These are phyloP conservation scores for Trichoderma guizhouense DNA, from an alignment of 2,329 filamentous ascomycete genomes.

Conservation along the genomic window DNA sequence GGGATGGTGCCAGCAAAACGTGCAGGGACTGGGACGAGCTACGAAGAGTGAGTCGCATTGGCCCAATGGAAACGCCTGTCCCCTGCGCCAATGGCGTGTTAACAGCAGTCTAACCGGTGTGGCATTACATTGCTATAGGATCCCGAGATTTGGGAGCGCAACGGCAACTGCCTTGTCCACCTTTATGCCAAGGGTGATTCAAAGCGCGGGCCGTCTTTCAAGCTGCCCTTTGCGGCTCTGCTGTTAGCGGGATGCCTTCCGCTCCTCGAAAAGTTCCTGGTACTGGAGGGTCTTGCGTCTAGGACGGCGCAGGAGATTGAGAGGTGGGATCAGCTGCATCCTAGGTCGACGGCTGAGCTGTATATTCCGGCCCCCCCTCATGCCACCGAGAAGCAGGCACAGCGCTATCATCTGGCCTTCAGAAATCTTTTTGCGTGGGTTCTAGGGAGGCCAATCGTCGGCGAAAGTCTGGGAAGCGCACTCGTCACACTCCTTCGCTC, in stretches of 20 bases:
- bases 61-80: background rate
- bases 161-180: constrained; percentile 68
- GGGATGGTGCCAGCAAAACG: constrained; percentile 48
- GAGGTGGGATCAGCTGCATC: constrained; percentile 31
- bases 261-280: constrained; percentile 54
- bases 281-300: constrained; percentile 29
- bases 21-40: constrained; percentile 46
- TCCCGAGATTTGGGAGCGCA: constrained; percentile 63
- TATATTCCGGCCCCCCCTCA: constrained; percentile 65
- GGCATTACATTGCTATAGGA: constrained; percentile 49
- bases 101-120: constrained; percentile 1
- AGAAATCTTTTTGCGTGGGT: constrained; percentile 76
- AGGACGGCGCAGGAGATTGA: constrained; percentile 31
- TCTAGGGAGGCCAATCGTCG: constrained; percentile 63
- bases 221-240: constrained; percentile 57
- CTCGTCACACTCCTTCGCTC: constrained; percentile 63
- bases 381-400: constrained; percentile 51
- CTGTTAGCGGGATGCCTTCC: constrained; percentile 56
- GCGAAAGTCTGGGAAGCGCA: constrained; percentile 60
- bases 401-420: constrained; percentile 63
- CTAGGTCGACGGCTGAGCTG: constrained; percentile 49
- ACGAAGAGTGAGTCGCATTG: constrained; percentile 40
- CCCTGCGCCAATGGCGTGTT: background rate
- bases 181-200: constrained; percentile 65
- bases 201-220: constrained; percentile 64